Base-by-base conservation (phyloP, 768 basidiomycete genomes). In the Infundibulicybe gibba region DNA sequence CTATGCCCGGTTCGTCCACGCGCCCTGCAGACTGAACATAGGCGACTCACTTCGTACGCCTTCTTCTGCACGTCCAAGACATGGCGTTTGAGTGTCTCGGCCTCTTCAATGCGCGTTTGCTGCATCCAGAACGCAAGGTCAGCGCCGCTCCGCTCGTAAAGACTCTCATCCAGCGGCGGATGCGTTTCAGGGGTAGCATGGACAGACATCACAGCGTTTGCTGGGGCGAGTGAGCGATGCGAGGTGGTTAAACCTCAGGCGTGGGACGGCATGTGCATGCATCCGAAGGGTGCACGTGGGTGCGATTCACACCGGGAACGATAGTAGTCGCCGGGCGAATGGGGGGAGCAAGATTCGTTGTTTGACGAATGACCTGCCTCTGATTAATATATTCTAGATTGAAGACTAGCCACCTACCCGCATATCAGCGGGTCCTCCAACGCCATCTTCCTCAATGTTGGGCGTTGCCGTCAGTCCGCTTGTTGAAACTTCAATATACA, bases 391-490 rank as follows among this genome's bases (percentile, higher is more conserved):
- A 2, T n/a, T 32, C 21, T 58, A 65, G 37, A 49, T 66, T 16
- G 68, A 67, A n/a, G 56, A 68, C 71, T 38, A 59, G 62, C 9
- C 59, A 58, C 11, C 45, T 65, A 4, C 70, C 65, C 5, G 68
- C 53, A 0, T 73, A 73, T 49, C 19, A 51, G 11, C 56, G 59
- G 9, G 62, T 61, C 2, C 57, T 70, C 1, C 41, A 59, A 10
- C 15, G 61, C 70, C 11, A 62, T 75, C 32, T 55, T 73, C 2
- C 59, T 75, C 11, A 72, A 75, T 48, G 54, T 72, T n/a, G 74
- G n/a, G 5, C 74, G 74, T 49, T 71, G 70, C 49, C 72, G 74
- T 75, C 30, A 45, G 63, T 38, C n/a, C n/a, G n/a, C n/a, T n/a
- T n/a, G n/a, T n/a, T n/a, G n/a, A n/a, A n/a, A n/a, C n/a, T n/a